phyloP scores from a whole-genome alignment of 306 rosid species.

The Hylodesmum podocarpum region DNA sequence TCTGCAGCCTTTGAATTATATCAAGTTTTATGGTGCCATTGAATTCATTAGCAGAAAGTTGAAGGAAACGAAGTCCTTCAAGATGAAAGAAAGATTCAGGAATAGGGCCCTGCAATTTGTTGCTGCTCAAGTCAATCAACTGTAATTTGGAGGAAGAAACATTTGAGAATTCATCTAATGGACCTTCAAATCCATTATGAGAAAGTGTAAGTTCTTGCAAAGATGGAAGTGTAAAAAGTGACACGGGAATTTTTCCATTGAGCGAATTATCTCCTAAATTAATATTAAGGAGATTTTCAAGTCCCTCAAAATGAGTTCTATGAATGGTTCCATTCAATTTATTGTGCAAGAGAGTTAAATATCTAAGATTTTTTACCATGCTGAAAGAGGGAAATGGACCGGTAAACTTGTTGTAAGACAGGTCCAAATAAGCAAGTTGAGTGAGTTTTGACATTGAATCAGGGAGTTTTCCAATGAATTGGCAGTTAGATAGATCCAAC shows the following conservation, averaged over 20 bases:
- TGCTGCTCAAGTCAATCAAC: constrained; percentile 38
- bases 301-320: neutral
- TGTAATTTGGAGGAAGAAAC: neutral
- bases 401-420: constrained; percentile 19
- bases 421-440: constrained; percentile 2
- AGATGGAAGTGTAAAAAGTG: constrained; percentile 7
- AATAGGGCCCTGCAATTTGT: constrained; percentile 41
- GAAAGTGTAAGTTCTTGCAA: neutral
- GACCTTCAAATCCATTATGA: neutral
- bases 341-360: constrained; percentile 15
- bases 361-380: neutral
- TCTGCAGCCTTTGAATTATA: neutral
- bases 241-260: neutral
- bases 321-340: neutral
- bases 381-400: constrained; percentile 28
- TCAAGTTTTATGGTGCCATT: constrained; percentile 11
- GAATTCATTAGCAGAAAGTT: constrained; percentile 44
- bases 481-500: constrained; percentile 18
- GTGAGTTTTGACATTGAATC: constrained; percentile 8
- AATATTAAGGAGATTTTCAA: neutral
- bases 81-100: constrained; percentile 27
- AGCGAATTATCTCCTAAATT: neutral
- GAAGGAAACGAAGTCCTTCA: neutral
- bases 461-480: constrained; percentile 23
- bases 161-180: neutral